Percentiles rank a stretch among this genome's conserved stretches.
Conservation (phyloP, 73 alveolate species). For the Paramecium octaurelia region DNA sequence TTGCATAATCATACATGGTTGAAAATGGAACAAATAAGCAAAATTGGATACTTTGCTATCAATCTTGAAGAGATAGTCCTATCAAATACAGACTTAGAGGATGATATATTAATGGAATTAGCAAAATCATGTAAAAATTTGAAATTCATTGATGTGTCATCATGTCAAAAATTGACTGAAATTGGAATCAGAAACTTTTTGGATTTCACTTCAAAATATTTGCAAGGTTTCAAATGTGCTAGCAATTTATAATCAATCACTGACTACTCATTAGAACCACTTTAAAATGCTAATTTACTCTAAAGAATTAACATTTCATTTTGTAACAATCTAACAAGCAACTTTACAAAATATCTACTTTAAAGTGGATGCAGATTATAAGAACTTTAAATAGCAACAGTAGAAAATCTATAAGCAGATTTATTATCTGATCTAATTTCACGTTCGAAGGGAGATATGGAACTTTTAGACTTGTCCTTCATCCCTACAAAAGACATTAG, state of each 20-base stretch:
- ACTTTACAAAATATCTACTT: neutral
- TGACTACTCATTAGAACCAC: slow-evolving; percentile 39
- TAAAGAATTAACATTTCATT: neutral
- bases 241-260: slow-evolving; percentile 38
- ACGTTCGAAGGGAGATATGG: neutral
- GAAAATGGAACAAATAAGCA: slow-evolving; percentile 45
- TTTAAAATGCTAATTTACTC: neutral
- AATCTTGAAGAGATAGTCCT: slow-evolving; percentile 46
- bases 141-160: neutral
- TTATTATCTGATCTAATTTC: neutral
- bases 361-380: slow-evolving; percentile 17
- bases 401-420: neutral
- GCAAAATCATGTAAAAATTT: slow-evolving; percentile 53
- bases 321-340: neutral
- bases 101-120: slow-evolving; percentile 56
- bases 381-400: slow-evolving; percentile 13
- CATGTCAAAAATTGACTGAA: neutral
- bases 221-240: slow-evolving; percentile 28
- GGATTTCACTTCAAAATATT: neutral
- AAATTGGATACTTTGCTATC: slow-evolving; percentile 57
- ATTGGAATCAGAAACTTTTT: neutral
- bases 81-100: slow-evolving; percentile 49
- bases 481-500: slow-evolving; percentile 27
- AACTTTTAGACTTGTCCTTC: neutral
- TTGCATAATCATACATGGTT: slow-evolving; percentile 57